Evolutionary conservation across 2,329 filamentous ascomycete species (phyloP), one percentile per base, ranked within the genome.

Genomic region (Elsinoe batatas): DNA sequence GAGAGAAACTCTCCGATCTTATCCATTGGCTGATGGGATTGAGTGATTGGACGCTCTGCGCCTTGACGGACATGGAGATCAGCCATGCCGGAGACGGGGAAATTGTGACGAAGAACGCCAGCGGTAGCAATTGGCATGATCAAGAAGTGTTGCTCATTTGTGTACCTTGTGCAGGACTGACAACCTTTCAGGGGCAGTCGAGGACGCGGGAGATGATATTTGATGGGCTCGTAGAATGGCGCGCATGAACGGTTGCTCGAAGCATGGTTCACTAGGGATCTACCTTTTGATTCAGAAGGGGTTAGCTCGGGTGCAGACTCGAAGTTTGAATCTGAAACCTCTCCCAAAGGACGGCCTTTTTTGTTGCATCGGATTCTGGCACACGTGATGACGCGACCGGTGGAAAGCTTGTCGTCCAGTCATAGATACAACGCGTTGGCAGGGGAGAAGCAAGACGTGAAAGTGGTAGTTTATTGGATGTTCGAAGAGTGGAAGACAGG

Each of bases 321-420:
- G n/a, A 49, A 51, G 47, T 51, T 38, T 51, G 47, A 51, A 33
- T 51, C 32, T 51, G 47, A 51, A 51, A 51, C 47, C 47, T 51
- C 6, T 38, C 33, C 35, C 32, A 35, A 26, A 12, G 36, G 33
- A 13, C 11, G 30, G 26, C 26, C 13, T 12, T 22, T 22, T 18
- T 13, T n/a, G n/a, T 37, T 22, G 26, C 30, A 38, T 35, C 32
- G 33, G 30, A 35, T 13, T 51, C 47, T 51, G 47, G 32, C 47
- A 51, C 47, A 38, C 47, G 32, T 38, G 35, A 51, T 51, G 47
- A 38, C 37, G 32, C 33, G 47, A 51, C 32, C 47, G 47, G 13
- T 36, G 47, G 47, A 51, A 50, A 51, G 47, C 18, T 51, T 51
- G 18, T 44, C 8, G 20, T 17, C 13, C 26, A 20, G 43, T 22